phyloP scores from a whole-genome alignment of 2,329 filamentous ascomycete species.

The Beauveria medogensis region DNA sequence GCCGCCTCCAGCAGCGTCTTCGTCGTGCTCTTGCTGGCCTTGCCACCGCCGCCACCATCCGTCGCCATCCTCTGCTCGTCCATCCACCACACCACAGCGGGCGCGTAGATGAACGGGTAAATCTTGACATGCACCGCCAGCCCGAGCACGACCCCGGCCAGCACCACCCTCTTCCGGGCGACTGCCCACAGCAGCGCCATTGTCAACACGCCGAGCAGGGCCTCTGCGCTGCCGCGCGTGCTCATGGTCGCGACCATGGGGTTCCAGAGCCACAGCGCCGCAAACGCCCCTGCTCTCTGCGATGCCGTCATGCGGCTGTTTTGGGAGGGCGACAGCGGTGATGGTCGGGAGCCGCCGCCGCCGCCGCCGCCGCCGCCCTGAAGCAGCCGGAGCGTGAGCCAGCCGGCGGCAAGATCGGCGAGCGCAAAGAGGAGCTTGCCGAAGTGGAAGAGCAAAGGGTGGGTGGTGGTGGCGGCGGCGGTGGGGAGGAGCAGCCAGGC shows the following conservation, averaged over 20 bases:
- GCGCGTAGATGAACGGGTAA: conserved; percentile 93
- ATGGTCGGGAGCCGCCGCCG: too few species aligned
- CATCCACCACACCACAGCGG: conserved; percentile 74
- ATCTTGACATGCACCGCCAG: conserved; percentile 95
- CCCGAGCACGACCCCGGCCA: conserved; percentile 71
- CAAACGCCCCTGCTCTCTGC: conserved; percentile 61
- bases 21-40: not conserved
- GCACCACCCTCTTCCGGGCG: conserved; percentile 47
- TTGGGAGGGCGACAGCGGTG: not conserved
- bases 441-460: conserved; percentile 58
- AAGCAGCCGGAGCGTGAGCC: conserved; percentile 49
- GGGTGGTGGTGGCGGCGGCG: conserved; percentile 26
- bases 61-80: conserved; percentile 41
- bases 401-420: conserved; percentile 78
- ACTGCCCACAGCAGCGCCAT: conserved; percentile 78
- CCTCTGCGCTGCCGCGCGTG: conserved; percentile 89
- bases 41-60: not conserved
- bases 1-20: conserved; percentile 17
- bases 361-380: too few species aligned
- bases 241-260: conserved; percentile 98
- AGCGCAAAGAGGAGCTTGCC: conserved; percentile 82
- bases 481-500: conserved; percentile 78
- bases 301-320: conserved; percentile 30
- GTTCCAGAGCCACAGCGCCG: conserved; percentile 87
- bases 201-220: conserved; percentile 77